Base-by-base conservation (phyloP, 371 early-diverging fungal species). In the Quaeritorhiza haematococci region DNA sequence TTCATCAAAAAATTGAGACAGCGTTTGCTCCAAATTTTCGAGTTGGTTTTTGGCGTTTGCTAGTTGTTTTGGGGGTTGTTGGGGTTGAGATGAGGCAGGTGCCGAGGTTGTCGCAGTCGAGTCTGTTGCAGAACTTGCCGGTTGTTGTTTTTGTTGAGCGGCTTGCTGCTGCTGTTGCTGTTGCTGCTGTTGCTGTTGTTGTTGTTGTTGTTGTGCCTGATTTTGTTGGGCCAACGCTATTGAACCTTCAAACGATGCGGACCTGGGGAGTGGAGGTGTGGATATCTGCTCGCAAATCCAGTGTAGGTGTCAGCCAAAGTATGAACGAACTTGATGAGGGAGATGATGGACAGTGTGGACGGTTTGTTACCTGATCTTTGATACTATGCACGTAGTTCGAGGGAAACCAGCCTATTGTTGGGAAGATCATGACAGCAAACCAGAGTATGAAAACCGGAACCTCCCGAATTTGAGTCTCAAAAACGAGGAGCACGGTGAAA, bases 371-470 rank as follows among this genome's bases (percentile, higher is more conserved):
- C 33, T 46, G 23, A 34, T 53, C n/a, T 60, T 41, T 33, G 45
- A 44, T 60, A 56, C 2, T 23, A 56, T 50, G 72, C 4, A 91
- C 89, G 67, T 84, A 91, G 61, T 89, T 88, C 43, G 87, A 85
- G 3, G 93, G 94, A 69, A 93, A 92, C 93, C 92, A 93, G 17
- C 92, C 93, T 72, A 38, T 13, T 7, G 13, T 38, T n/a, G n/a
- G n/a, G n/a, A 28, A 50, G 17, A 17, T 53, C 7, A 30, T 45
- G 56, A 42, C 3, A 53, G 26, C 60, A 32, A 54, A 24, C 5
- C 19, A 35, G 47, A 10, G 47, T 10, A 10, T 24, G 13, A 10
- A n/a, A 17, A 19, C 28, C 50, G 32, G 10, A 21, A 63, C 33
- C 50, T 48, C 17, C 21, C 6, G 44, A 83, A 76, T 46, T 65